These are phyloP conservation scores for Hypoxylon cercidicola DNA, from an alignment of 495 filamentous ascomycete species.

Conservation along the genomic window DNA sequence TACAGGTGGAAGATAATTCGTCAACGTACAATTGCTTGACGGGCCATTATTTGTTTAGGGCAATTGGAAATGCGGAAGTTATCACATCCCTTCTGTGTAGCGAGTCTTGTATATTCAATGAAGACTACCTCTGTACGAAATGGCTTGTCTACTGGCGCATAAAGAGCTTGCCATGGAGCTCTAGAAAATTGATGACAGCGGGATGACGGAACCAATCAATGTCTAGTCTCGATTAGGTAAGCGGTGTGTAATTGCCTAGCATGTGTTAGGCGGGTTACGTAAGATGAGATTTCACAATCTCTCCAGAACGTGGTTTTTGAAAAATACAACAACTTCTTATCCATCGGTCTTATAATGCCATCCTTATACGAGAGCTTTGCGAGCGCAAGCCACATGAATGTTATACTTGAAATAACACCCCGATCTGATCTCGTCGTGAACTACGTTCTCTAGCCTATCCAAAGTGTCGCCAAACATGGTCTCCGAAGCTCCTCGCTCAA, in stretches of 20 bases:
- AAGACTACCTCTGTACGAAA: too few relatives aligned
- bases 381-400: constrained; percentile 11
- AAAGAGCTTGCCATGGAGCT: constrained; percentile 7
- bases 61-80: background rate
- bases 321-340: too few relatives aligned
- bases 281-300: too few relatives aligned
- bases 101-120: constrained; percentile 5
- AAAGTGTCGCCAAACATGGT: background rate
- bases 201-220: constrained; percentile 39
- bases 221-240: too few relatives aligned
- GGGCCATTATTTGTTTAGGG: constrained; percentile 36
- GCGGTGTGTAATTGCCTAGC: too few relatives aligned
- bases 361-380: background rate
- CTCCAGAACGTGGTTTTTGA: too few relatives aligned
- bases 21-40: constrained; percentile 43
- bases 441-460: constrained; percentile 2
- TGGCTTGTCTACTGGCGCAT: constrained; percentile 25
- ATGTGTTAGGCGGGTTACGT: too few relatives aligned
- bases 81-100: constrained; percentile 17
- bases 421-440: constrained; percentile 18
- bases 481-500: background rate
- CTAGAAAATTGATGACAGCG: constrained; percentile 31
- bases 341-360: too few relatives aligned
- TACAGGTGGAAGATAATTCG: background rate
- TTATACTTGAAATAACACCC: constrained; percentile 17